Base-by-base conservation (phyloP, 2,329 filamentous ascomycete genomes). In the Exophiala oligosperma region DNA sequence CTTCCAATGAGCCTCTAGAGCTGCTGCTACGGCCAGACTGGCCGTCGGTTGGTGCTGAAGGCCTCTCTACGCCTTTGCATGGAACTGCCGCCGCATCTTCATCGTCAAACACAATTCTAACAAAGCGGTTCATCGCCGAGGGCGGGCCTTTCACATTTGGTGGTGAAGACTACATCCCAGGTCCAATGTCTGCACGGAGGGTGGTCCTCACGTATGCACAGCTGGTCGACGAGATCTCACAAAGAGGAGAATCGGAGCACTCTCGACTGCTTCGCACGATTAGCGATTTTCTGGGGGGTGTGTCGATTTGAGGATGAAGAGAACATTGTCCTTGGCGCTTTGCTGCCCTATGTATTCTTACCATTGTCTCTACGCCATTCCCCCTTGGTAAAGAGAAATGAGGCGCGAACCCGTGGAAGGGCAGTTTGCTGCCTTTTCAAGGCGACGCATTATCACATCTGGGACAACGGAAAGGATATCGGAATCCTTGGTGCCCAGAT, bases 131-230 rank as follows among this genome's bases (percentile, higher is more conserved):
- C 32, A 48, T 57, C n/a, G 12, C 14, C 8, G 23, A 23, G 5
- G 54, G 54, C 11, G 54, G 54, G 0, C 23, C 41, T 12, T 8
- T 52, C 17, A 38, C 32, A 1, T 57, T 57, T 32, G 49, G 49
- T 12, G 49, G 40, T 9, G 49, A 38, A 37, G 32, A 11, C 4
- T 47, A 37, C 12, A n/a, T 12, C 3, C 9, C 8, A 11, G 49
- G 54, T 11, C 40, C n/a, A 12, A 2, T 1, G 21, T n/a, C 54
- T 2, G 54, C 54, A 4, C 29, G 54, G 23, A 57, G 50, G 12
- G 41, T 57, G 23, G 37, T 52, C 5, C 43, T 57, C 12, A 49
- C 7, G n/a, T 57, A 52, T 32, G 48, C 54, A 9, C 54, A 57
- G 2, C 37, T 52, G n/a, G 28, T 57, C 2, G 54, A 57, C 35